A percentile compares a stretch with the other conserved stretches of the same genome.
phyloP scores from a whole-genome alignment of 1,284 basidiomycete species.

The Mycena sp. region DNA sequence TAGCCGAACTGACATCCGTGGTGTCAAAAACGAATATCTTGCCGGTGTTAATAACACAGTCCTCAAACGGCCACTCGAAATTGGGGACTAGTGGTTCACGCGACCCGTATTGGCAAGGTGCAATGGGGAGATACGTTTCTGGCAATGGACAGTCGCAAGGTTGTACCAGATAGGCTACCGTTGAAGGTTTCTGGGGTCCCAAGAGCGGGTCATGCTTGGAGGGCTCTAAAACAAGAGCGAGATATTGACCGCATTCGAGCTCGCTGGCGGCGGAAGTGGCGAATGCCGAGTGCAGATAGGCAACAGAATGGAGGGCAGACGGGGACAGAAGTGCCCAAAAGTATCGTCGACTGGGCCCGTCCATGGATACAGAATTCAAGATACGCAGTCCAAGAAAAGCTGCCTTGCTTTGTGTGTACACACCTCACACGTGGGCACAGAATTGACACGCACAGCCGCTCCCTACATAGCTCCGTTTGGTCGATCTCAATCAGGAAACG shows the following conservation, averaged over 20 bases:
- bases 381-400: no score
- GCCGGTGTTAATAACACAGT: conserved; percentile 11
- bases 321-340: conserved; percentile 3
- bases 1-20: not conserved
- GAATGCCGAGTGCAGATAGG: not conserved
- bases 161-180: not conserved
- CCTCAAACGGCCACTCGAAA: conserved; percentile 11
- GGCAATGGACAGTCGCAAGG: not conserved
- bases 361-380: no score
- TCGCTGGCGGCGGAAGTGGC: not conserved
- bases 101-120: not conserved
- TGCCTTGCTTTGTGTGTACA: no score
- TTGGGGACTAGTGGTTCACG: not conserved
- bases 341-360: no score
- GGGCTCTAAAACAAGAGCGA: not conserved
- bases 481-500: no score
- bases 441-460: no score
- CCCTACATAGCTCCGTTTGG: no score
- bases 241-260: not conserved
- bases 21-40: not conserved
- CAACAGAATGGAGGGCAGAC: not conserved
- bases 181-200: no score
- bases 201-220: not conserved
- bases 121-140: not conserved
- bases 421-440: no score